Base-by-base conservation (phyloP, 176 grass and related monocot species). In the Cenchrus americanus region DNA sequence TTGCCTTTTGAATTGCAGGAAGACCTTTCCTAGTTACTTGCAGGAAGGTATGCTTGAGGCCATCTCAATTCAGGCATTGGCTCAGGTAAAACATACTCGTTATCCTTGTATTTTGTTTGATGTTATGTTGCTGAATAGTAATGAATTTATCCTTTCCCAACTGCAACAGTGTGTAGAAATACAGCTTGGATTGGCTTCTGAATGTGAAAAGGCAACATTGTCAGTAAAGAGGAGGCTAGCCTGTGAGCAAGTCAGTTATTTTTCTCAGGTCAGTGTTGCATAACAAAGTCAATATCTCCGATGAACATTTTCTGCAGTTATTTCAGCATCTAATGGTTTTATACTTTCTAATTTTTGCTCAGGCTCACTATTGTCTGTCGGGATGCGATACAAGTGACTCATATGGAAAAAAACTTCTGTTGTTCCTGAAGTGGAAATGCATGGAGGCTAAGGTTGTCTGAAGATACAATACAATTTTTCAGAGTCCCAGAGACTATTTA, bases 171-270 rank as follows among this genome's bases (percentile, higher is more conserved):
- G 89, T 75, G 85, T 96, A 66, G 96, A 99, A 87, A 94, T 99
- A 91, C 96, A 99, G 73, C 87, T 99, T 66, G 96, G 93, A 5
- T 82, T 99, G 80, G 96, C 96, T 86, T 79, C 89, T 32, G 91
- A 94, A 49, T 95, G 89, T 90, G 96, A 96, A 48, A 99, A 94
- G 73, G 96, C 93, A 55, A 92, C 93, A n/a, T 69, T 99, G 80
- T 95, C 93, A 26, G 96, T 99, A 44, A 99, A 99, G 87, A 92
- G 96, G 71, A 95, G 96, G 80, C 66, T 99, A 72, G 93, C 96
- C 52, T 99, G 93, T 67, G 93, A 99, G 83, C 83, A 83, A 86
- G 91, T 94, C 85, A 95, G 80, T 76, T 99, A 99, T 81, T 94
- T 94, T 84, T 88, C 89, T 55, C 89, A 96, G 91, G 96, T 99